These are phyloP conservation scores for Goniomonas avonlea DNA, from an alignment of 78 protist genomes.

Conservation along the genomic window DNA sequence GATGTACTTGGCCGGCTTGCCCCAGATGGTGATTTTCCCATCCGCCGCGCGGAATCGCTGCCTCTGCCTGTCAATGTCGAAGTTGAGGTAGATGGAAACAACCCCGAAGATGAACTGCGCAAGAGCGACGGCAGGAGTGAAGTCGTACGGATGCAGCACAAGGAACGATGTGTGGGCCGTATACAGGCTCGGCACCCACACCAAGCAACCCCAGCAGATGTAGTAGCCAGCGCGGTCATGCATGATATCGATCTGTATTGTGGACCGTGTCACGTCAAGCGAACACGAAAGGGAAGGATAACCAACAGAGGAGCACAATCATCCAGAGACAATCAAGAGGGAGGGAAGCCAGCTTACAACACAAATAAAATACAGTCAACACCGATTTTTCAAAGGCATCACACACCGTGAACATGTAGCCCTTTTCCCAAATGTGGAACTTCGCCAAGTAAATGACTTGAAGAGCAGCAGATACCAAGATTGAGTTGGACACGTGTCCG, in stretches of 20 bases:
- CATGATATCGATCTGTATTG: too few species aligned
- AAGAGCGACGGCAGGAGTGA: not conserved
- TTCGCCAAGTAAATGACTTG: slow-evolving; percentile 27
- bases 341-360: too few species aligned
- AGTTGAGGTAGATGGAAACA: not conserved
- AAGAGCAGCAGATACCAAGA: not conserved
- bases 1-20: not conserved
- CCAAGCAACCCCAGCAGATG: slow-evolving; percentile 35
- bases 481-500: slow-evolving; percentile 2
- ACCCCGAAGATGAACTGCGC: not conserved
- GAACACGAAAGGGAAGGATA: too few species aligned
- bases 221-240: slow-evolving; percentile 42
- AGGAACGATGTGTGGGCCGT: slow-evolving; percentile 5
- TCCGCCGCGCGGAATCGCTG: not conserved
- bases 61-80: not conserved
- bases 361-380: too few species aligned
- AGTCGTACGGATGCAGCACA: not conserved
- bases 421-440: slow-evolving; percentile 39
- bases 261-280: too few species aligned
- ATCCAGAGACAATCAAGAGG: too few species aligned
- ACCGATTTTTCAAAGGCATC: too few species aligned
- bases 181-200: not conserved
- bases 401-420: slow-evolving; percentile 23
- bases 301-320: too few species aligned
- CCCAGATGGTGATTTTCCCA: not conserved